Base-by-base conservation (phyloP, 495 filamentous ascomycete genomes). In the Extremus antarcticus region DNA sequence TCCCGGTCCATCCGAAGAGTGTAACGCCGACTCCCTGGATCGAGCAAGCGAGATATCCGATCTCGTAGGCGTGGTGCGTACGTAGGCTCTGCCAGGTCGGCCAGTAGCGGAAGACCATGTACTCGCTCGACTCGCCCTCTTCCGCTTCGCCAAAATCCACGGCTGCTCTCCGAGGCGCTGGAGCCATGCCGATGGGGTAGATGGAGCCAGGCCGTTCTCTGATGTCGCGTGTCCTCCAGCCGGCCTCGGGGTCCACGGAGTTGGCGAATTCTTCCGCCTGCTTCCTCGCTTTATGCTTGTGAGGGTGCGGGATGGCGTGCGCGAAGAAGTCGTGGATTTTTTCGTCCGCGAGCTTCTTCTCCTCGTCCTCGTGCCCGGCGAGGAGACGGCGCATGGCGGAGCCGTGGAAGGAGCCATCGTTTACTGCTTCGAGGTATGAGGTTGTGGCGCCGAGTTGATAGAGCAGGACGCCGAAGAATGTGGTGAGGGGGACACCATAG, bases 351-450 rank as follows among this genome's bases (percentile, higher is more conserved):
- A 56, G 23, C 25, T 43, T 40, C 47, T 57, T 49, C 20, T 54
- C 32, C 19, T 53, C 58, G n/a, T 49, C 50, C 41, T 57, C 54
- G 35, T 53, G 47, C 17, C 58, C 58, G 43, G 56, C 54, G 22
- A 61, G 54, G 23, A 56, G 20, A 10, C 49, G 46, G 13, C 45
- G 17, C 58, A 61, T 53, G 19, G 56, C 60, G 2, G 39, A 47
- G 46, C 60, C 55, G 32, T 51, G 51, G 35, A 53, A 59, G 1
- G 55, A 56, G 2, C 46, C 56, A 24, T 58, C 52, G 47, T 62
- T 62, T n/a, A 59, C 53, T n/a, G 60, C 60, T 43, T 62, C 60
- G 11, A 62, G 23, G 43, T 55, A 58, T 23, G 52, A 51, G n/a
- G 53, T 24, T 22, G 57, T 49, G 17, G 51, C 60, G 2, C 60